These are phyloP conservation scores for Uronychia setigera DNA, from an alignment of 73 alveolate genomes.

Conservation along the genomic window DNA sequence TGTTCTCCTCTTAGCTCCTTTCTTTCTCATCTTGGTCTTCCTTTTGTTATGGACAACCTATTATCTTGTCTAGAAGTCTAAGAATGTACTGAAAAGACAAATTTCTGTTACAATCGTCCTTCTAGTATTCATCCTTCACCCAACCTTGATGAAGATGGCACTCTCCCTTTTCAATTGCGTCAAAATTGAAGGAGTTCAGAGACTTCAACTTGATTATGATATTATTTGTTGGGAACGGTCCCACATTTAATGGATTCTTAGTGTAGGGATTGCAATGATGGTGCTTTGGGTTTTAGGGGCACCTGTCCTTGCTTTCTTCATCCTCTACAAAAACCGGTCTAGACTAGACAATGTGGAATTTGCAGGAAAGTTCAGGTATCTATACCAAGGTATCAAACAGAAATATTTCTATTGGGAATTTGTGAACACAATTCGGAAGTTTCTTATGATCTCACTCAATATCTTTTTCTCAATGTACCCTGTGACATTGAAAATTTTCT, in stretches of 20 bases:
- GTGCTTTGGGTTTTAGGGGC: constrained; percentile 25
- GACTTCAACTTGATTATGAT: neutral
- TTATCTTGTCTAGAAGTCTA: no score
- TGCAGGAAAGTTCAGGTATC: neutral
- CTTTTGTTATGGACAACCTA: no score
- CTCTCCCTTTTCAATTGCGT: neutral
- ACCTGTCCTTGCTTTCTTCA: constrained; percentile 6
- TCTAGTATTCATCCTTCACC: neutral
- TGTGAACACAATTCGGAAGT: neutral
- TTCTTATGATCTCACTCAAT: neutral
- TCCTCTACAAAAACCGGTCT: neutral
- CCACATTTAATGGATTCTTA: constrained; percentile 1
- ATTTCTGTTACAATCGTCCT: neutral
- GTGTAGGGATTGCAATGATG: constrained; percentile 3
- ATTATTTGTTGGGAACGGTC: neutral
- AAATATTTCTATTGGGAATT: neutral
- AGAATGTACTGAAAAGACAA: no score
- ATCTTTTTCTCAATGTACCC: neutral
- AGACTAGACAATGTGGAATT: neutral
- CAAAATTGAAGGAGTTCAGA: neutral
- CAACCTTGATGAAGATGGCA: neutral
- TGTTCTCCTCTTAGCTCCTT: no score
- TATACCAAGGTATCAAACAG: neutral
- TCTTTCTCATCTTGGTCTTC: no score
- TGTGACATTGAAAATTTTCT: neutral